Percentiles rank a stretch among this genome's conserved stretches.
Evolutionary conservation across 768 basidiomycete species (phyloP).

Genomic region (Asterophora lycoperdoides): DNA sequence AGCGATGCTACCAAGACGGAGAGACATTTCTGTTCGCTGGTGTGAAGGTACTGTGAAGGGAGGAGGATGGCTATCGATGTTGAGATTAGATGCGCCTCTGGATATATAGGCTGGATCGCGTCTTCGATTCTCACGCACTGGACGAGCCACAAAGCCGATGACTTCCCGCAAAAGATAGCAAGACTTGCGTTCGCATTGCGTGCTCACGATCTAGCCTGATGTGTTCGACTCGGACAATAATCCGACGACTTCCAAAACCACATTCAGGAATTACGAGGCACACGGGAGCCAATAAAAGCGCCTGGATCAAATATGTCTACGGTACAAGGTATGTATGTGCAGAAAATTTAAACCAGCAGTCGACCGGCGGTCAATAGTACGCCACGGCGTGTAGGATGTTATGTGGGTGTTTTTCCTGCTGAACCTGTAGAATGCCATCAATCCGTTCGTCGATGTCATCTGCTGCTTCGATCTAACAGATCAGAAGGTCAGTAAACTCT

Average conservation of each 20-base stretch:
- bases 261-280: too few relatives aligned
- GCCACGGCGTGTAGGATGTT: slow-evolving; percentile 86
- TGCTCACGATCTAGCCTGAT: slow-evolving; percentile 23
- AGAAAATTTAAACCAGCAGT: too few relatives aligned
- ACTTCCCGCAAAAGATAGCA: slow-evolving; percentile 17
- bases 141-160: background rate
- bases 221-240: background rate
- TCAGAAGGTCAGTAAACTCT: slow-evolving; percentile 12
- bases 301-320: slow-evolving; percentile 12
- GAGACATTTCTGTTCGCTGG: slow-evolving; percentile 33
- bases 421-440: slow-evolving; percentile 74
- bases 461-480: slow-evolving; percentile 76
- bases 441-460: slow-evolving; percentile 91
- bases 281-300: background rate
- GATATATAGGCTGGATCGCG: slow-evolving; percentile 37
- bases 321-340: too few relatives aligned
- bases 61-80: background rate
- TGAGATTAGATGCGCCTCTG: background rate
- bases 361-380: slow-evolving; percentile 80
- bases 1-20: slow-evolving; percentile 83
- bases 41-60: background rate
- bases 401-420: slow-evolving; percentile 91
- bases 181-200: slow-evolving; percentile 40
- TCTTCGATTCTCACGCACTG: slow-evolving; percentile 57
- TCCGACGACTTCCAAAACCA: too few relatives aligned